phyloP scores from a whole-genome alignment of 148 eudicot species.

The Rheum nobile region DNA sequence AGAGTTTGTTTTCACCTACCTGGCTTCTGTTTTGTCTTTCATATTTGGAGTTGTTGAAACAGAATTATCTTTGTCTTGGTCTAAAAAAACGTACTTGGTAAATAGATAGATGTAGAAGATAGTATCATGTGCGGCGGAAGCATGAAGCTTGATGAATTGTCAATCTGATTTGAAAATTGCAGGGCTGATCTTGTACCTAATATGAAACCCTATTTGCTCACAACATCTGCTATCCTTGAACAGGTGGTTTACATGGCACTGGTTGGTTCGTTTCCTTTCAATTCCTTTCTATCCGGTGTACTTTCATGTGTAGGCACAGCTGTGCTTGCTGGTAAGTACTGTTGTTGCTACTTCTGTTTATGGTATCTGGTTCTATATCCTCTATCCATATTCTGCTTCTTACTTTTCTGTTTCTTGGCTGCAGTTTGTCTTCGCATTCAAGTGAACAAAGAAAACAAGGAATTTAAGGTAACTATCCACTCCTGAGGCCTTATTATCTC shows the following conservation, averaged over 20 bases:
- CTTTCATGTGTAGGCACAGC: slow-evolving; percentile 97
- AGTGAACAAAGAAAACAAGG: slow-evolving; percentile 97
- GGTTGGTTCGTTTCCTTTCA: slow-evolving; percentile 97
- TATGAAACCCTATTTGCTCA: background rate
- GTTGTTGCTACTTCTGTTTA: slow-evolving; percentile 3
- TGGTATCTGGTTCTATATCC: background rate
- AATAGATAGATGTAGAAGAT: background rate
- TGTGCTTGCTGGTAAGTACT: slow-evolving; percentile 79
- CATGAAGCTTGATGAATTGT: background rate
- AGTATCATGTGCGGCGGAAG: background rate
- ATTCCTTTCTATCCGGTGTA: slow-evolving; percentile 90
- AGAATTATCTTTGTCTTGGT: background rate
- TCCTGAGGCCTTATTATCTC: slow-evolving; percentile 1
- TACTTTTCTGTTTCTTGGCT: background rate
- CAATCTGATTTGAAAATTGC: background rate
- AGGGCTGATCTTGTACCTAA: background rate
- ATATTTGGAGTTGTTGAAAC: background rate
- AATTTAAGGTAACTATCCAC: slow-evolving; percentile 67
- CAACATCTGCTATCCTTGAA: slow-evolving; percentile 10
- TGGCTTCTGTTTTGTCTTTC: background rate
- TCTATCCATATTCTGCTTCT: background rate
- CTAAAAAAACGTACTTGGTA: background rate
- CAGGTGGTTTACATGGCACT: slow-evolving; percentile 89
- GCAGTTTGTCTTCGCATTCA: slow-evolving; percentile 93
- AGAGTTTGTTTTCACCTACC: background rate